phyloP scores from a whole-genome alignment of 108 stramenopile genomes.

The Pelagomonas calceolata region DNA sequence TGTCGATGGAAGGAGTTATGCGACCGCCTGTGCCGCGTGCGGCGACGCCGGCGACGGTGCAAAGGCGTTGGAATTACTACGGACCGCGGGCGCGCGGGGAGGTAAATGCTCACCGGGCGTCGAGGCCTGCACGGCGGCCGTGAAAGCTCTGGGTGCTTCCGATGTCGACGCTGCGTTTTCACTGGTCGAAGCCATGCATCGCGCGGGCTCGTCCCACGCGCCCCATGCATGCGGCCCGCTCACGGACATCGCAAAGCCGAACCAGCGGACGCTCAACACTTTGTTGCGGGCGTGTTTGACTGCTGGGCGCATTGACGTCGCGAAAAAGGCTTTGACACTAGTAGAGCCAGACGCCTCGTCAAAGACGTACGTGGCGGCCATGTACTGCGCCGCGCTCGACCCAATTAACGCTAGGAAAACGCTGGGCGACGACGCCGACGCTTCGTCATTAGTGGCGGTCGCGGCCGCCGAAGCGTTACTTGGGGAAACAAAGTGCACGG shows the following conservation, averaged over 20 bases:
- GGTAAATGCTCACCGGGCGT: neutral
- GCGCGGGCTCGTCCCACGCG: neutral
- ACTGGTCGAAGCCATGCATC: neutral
- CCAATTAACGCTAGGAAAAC: no score
- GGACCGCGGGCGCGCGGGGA: neutral
- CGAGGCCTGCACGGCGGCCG: neutral
- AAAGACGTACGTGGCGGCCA: neutral
- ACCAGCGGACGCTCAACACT: neutral
- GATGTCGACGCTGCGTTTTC: neutral
- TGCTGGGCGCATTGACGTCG: neutral
- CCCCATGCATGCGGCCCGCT: neutral
- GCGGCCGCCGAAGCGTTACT: no score
- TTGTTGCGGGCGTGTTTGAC: neutral
- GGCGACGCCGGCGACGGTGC: neutral
- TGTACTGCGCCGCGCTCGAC: no score
- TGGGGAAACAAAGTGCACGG: no score
- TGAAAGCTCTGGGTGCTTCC: neutral
- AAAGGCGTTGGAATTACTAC: neutral
- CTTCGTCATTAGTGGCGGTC: no score
- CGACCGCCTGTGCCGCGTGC: neutral
- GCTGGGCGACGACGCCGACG: no score
- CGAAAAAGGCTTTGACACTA: neutral
- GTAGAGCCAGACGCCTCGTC: neutral
- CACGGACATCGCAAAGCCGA: neutral
- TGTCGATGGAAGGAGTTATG: neutral